These are phyloP conservation scores for Endocarpon pusillum DNA, from an alignment of 495 filamentous ascomycete genomes.

Conservation along the genomic window DNA sequence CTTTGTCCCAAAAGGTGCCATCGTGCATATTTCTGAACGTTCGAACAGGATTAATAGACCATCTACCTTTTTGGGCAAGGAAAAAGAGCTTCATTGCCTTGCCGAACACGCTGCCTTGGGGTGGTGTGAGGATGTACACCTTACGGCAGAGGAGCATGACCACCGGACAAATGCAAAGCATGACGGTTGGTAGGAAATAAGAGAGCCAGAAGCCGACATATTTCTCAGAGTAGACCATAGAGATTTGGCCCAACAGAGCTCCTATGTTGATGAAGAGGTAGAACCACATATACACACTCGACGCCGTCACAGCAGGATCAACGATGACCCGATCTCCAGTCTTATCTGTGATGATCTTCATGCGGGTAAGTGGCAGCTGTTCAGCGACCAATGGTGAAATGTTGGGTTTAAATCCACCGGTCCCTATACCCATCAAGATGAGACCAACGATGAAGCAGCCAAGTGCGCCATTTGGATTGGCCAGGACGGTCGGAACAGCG, in stretches of 20 bases:
- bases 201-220: slow-evolving; percentile 68
- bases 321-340: slow-evolving; percentile 50
- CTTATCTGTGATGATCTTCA: slow-evolving; percentile 26
- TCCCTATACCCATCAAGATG: slow-evolving; percentile 32
- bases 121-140: slow-evolving; percentile 38
- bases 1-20: slow-evolving; percentile 40
- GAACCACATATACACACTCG: slow-evolving; percentile 26
- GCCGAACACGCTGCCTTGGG: slow-evolving; percentile 44
- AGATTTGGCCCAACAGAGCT: slow-evolving; percentile 32
- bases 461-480: slow-evolving; percentile 32
- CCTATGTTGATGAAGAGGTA: slow-evolving; percentile 53
- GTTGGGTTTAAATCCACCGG: slow-evolving; percentile 45
- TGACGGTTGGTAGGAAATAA: slow-evolving; percentile 40
- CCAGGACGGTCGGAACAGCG: slow-evolving; percentile 40
- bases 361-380: slow-evolving; percentile 30
- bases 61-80: slow-evolving; percentile 44
- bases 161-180: slow-evolving; percentile 41
- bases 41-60: slow-evolving; percentile 37
- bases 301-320: slow-evolving; percentile 43
- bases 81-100: slow-evolving; percentile 37
- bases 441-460: slow-evolving; percentile 45
- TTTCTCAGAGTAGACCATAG: slow-evolving; percentile 50
- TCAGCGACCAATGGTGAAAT: slow-evolving; percentile 40
- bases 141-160: slow-evolving; percentile 45
- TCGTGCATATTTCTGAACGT: slow-evolving; percentile 36